Conservation (phyloP, 2,329 filamentous ascomycete species). For the Penicillium sp. region DNA sequence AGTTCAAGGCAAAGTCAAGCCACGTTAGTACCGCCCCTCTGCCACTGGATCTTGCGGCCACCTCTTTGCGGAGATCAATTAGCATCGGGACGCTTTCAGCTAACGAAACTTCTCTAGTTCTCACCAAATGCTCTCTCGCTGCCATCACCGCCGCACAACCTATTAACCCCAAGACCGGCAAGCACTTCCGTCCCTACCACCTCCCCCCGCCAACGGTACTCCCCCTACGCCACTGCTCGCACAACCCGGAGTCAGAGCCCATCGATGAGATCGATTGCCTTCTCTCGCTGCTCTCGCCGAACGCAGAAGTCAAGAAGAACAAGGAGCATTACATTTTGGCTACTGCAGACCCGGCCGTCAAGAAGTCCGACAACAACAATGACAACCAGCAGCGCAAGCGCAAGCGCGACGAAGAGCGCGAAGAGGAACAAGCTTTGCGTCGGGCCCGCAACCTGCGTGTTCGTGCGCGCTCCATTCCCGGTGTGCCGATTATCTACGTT, state of each 20-base stretch:
- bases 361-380: slow-evolving; percentile 32
- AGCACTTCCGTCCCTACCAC: slow-evolving; percentile 48
- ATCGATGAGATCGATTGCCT: slow-evolving; percentile 54
- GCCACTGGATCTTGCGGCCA: background rate
- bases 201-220: slow-evolving; percentile 54
- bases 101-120: slow-evolving; percentile 60
- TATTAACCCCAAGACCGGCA: slow-evolving; percentile 47
- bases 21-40: slow-evolving; percentile 60
- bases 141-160: slow-evolving; percentile 50
- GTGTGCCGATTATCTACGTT: slow-evolving; percentile 58
- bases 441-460: slow-evolving; percentile 44
- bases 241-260: slow-evolving; percentile 49
- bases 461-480: slow-evolving; percentile 51
- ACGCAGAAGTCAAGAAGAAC: slow-evolving; percentile 49
- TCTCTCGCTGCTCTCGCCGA: slow-evolving; percentile 51
- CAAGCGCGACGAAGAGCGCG: slow-evolving; percentile 38
- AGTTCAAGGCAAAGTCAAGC: slow-evolving; percentile 85
- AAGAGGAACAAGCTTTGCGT: slow-evolving; percentile 40
- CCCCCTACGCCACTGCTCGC: slow-evolving; percentile 55
- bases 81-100: slow-evolving; percentile 1
- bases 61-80: background rate
- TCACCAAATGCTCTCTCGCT: slow-evolving; percentile 70
- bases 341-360: slow-evolving; percentile 45
- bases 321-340: slow-evolving; percentile 57
- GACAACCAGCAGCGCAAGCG: slow-evolving; percentile 42